These are phyloP conservation scores for Aureobasidium sp. DNA, from an alignment of 2,329 filamentous ascomycete genomes.

Conservation along the genomic window DNA sequence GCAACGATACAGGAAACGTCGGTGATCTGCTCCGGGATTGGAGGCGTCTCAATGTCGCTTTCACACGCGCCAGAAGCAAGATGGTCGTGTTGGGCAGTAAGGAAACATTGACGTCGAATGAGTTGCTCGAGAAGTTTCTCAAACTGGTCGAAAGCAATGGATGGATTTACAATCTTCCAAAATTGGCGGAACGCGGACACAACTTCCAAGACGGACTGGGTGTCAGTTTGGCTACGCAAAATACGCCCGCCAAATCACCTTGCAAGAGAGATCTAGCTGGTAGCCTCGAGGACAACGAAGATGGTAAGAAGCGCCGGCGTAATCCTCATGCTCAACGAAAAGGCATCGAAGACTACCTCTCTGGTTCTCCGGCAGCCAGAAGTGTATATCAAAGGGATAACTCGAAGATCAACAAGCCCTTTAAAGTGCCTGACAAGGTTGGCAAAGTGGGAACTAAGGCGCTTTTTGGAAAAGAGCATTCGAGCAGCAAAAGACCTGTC, in stretches of 20 bases:
- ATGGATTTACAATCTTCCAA: conserved; percentile 50
- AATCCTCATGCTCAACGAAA: conserved; percentile 6
- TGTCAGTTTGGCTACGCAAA: neutral
- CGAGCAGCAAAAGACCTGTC: conserved; percentile 47
- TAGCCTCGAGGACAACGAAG: neutral
- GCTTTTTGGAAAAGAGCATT: conserved; percentile 36
- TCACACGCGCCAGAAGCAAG: conserved; percentile 89
- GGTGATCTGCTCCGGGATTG: conserved; percentile 88
- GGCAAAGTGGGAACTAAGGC: conserved; percentile 47
- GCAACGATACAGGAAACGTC: conserved; percentile 73
- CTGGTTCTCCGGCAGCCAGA: neutral
- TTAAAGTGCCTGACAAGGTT: conserved; percentile 47
- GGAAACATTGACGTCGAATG: conserved; percentile 60
- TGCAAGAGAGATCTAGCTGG: neutral
- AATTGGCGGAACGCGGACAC: neutral
- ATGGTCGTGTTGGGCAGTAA: conserved; percentile 78
- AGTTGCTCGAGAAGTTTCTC: conserved; percentile 70
- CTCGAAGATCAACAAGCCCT: neutral
- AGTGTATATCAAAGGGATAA: neutral
- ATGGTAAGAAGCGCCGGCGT: neutral
- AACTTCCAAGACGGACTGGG: neutral
- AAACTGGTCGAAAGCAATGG: conserved; percentile 62
- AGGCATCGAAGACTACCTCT: neutral
- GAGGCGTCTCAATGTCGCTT: conserved; percentile 89
- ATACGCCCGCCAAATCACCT: neutral